phyloP scores from a whole-genome alignment of 306 rosid species.

The Trichosanthes truncata region DNA sequence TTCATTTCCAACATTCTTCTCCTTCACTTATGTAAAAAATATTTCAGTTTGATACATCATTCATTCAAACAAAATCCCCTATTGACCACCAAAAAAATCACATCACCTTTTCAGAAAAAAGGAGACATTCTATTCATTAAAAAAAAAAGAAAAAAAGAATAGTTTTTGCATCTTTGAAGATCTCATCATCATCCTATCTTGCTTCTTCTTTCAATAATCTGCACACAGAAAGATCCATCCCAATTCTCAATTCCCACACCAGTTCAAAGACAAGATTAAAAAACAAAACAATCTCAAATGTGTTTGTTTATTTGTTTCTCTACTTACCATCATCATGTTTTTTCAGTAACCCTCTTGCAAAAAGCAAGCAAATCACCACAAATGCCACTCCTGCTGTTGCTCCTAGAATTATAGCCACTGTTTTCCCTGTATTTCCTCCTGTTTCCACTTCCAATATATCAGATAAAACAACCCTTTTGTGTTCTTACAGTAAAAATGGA shows the following conservation, averaged over 20 bases:
- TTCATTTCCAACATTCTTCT: background rate
- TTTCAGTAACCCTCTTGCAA: conserved; percentile 66
- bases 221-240: conserved; percentile 20
- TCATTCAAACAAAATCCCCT: conserved; percentile 10
- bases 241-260: conserved; percentile 3
- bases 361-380: conserved; percentile 62
- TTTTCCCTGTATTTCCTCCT: conserved; percentile 65
- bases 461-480: background rate
- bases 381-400: conserved; percentile 77
- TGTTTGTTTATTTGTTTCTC: conserved; percentile 3
- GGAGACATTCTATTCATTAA: conserved; percentile 21
- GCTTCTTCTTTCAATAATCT: conserved; percentile 49
- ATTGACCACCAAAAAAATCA: conserved; percentile 11
- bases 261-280: background rate
- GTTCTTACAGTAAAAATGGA: background rate
- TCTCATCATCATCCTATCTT: conserved; percentile 22
- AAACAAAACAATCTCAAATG: background rate
- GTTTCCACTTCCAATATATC: conserved; percentile 26
- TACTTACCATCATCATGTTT: conserved; percentile 81
- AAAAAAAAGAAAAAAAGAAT: conserved; percentile 18
- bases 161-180: conserved; percentile 18
- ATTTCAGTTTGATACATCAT: conserved; percentile 3
- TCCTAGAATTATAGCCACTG: conserved; percentile 85
- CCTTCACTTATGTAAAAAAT: conserved; percentile 3
- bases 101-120: conserved; percentile 20